Base-by-base conservation (phyloP, 331 rosid genomes). In the Erythrophleum ivorense region DNA sequence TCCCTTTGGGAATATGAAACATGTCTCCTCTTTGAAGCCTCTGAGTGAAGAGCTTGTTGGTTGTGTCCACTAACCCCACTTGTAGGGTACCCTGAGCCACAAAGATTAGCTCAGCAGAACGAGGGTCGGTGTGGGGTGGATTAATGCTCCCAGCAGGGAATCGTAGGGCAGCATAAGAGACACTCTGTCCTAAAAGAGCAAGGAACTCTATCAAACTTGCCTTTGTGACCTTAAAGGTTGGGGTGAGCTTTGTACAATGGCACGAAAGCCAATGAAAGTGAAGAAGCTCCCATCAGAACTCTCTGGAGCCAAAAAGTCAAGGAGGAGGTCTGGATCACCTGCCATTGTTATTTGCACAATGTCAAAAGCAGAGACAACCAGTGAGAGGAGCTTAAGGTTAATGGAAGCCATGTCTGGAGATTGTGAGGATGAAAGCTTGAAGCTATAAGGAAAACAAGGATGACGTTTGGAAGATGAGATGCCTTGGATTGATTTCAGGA, bases 131-230 rank as follows among this genome's bases (percentile, higher is more conserved):
- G 82, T 86, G 87, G 4, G 87, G 86, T 1, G 89, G 83, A 18
- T 82, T 85, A 9, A 81, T 15, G 31, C 24, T 74, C 2, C 71
- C 82, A 0, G 83, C 14, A 0, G 90, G 89, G 87, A 36, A 90
- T 24, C 65, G 68, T n/a, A 93, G 91, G 31, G 81, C 78, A 1
- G 92, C 90, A 21, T 80, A 78, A 0, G 92, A 78, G 1, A 90
- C 94, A 80, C 94, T 89, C 31, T 91, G 92, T 33, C 97, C 92
- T 2, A 67, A 49, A 0, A 91, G 66, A 9, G 90, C 88, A 3
- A 90, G 91, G 50, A 91, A 91, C 45, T 93, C 88, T 0, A 29
- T 71, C 55, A 48, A 15, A 78, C 76, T 78, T 62, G 84, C 93
- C 60, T 90, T 88, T 2, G 50, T 5, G 3, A 72, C 84, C 2